Base-by-base conservation (phyloP, 163 green algal genomes). In the Chlorella variabilis region DNA sequence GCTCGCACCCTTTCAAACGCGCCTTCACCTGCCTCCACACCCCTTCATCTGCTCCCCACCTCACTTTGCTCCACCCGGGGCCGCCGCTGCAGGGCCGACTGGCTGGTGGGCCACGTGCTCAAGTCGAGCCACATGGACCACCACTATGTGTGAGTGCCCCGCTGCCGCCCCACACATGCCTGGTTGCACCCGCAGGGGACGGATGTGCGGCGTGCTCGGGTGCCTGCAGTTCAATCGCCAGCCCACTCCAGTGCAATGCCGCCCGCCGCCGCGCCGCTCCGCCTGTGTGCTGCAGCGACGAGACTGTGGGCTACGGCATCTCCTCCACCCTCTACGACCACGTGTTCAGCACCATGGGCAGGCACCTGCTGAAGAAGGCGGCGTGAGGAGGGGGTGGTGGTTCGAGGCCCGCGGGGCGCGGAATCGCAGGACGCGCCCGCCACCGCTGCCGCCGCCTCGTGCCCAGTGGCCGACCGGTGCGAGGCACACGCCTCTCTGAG, bases 61-160 rank as follows among this genome's bases (percentile, higher is more conserved):
- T n/a, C n/a, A n/a, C n/a, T n/a, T n/a, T n/a, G n/a, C n/a, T n/a
- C n/a, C n/a, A n/a, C n/a, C n/a, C n/a, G n/a, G n/a, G n/a, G n/a
- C n/a, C n/a, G n/a, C n/a, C n/a, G n/a, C n/a, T 74, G 66, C 66
- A 74, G 73, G 34, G 73, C 73, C 2, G 73, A 80, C 51, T 80
- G 73, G 73, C 59, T 83, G 65, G 41, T 69, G 18, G 58, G 51
- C n/a, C 49, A 34, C 6, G 67, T 87, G 31, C 81, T 96, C 31
- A 83, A 85, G 62, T 34, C 33, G 0, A 89, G 86, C 29, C 94
- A 98, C 85, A 88, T 93, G 84, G 75, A 92, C 69, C 94, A 98
- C 71, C 94, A 98, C 73, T 97, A 95, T 86, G 73, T 80, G 56
- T n/a, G 65, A 41, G 61, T 31, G 61, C 42, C 42, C 42, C 42